phyloP scores from a whole-genome alignment of 208 protist species.

The Leishmania turanica region DNA sequence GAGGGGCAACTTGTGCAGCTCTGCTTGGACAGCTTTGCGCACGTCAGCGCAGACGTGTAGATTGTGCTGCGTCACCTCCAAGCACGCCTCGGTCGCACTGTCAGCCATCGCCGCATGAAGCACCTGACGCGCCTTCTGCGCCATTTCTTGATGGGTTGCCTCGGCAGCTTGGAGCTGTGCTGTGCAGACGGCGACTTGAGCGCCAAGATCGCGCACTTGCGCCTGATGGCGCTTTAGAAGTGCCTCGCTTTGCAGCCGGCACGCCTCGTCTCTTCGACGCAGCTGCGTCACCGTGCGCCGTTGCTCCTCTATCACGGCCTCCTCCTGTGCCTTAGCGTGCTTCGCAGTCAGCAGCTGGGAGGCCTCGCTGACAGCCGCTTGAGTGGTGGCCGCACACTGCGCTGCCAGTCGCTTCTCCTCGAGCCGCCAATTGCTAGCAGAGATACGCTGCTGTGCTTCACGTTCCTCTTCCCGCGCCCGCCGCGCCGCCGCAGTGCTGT shows the following conservation, averaged over 20 bases:
- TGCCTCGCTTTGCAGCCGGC: background rate
- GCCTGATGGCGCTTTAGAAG: background rate
- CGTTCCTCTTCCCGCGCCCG: conserved; percentile 14
- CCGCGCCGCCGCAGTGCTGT: background rate
- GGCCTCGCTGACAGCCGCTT: conserved; percentile 3
- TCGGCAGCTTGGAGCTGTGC: background rate
- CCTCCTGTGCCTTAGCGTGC: background rate
- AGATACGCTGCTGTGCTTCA: conserved; percentile 1
- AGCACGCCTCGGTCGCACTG: conserved; percentile 18
- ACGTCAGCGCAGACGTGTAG: conserved; percentile 8
- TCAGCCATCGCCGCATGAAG: conserved; percentile 8
- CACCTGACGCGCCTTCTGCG: background rate
- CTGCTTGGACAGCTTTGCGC: conserved; percentile 9
- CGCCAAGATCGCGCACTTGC: conserved; percentile 11
- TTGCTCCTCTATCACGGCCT: background rate
- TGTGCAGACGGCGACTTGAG: conserved; percentile 3
- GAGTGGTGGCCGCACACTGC: conserved; percentile 13
- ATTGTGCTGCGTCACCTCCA: conserved; percentile 9
- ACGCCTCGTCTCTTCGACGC: background rate
- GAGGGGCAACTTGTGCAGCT: conserved; percentile 7
- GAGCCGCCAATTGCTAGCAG: background rate
- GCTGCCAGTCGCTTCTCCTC: conserved; percentile 5
- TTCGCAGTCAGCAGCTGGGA: background rate
- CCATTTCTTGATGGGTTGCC: background rate
- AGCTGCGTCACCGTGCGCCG: background rate